phyloP scores from a whole-genome alignment of 2,329 filamentous ascomycete species.

The Diaporthe caulivora region DNA sequence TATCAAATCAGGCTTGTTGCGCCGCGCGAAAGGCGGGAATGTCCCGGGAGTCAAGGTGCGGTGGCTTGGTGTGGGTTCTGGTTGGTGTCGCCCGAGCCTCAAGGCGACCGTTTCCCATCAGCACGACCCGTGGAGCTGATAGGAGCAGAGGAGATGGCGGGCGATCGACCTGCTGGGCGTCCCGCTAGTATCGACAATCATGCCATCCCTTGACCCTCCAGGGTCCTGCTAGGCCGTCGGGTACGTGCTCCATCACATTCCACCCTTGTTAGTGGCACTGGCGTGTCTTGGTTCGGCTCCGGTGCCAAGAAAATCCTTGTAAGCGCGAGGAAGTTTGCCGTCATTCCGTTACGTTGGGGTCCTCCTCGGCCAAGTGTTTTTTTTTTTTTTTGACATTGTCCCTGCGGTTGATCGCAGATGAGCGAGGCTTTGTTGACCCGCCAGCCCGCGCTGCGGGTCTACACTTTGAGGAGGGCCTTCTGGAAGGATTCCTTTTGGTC shows the following conservation, averaged over 20 bases:
- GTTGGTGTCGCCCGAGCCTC: conserved; percentile 2
- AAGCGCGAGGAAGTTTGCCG: conserved; percentile 13
- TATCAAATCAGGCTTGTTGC: neutral
- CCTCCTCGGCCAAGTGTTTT: neutral
- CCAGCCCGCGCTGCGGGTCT: neutral
- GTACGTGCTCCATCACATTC: conserved; percentile 11
- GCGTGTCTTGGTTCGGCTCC: conserved; percentile 24
- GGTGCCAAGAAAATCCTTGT: conserved; percentile 28
- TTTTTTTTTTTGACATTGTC: neutral
- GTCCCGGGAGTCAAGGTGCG: neutral
- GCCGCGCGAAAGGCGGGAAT: conserved; percentile 14
- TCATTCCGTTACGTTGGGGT: neutral
- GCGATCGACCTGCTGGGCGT: conserved; percentile 20
- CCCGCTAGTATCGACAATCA: conserved; percentile 28
- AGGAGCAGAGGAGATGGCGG: conserved; percentile 23
- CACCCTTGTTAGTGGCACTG: conserved; percentile 4
- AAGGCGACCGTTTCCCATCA: conserved; percentile 22
- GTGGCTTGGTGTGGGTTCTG: conserved; percentile 15
- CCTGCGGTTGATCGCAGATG: neutral
- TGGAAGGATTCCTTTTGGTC: conserved; percentile 1
- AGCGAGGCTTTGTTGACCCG: neutral
- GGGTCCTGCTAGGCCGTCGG: conserved; percentile 11
- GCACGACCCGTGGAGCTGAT: conserved; percentile 18
- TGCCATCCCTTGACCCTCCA: conserved; percentile 20
- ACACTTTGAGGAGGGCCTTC: neutral